These are phyloP conservation scores for Monosporascus sp. DNA, from an alignment of 2,329 filamentous ascomycete genomes.

Conservation along the genomic window DNA sequence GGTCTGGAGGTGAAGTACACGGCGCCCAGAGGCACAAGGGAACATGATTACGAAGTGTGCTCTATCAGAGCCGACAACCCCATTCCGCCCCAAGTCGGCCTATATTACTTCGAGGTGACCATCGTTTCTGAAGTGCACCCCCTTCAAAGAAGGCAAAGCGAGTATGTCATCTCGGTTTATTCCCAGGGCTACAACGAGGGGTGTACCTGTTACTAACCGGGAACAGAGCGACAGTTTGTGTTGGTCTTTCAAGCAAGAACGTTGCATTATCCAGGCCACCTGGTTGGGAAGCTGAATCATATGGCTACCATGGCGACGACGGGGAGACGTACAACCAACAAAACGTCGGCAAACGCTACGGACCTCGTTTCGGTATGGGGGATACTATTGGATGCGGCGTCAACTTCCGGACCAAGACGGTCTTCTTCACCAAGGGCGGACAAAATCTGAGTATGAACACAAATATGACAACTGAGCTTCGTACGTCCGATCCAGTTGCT, in stretches of 20 bases:
- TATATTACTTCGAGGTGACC: constrained; percentile 85
- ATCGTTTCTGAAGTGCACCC: constrained; percentile 59
- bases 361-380: constrained; percentile 47
- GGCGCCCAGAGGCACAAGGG: constrained; percentile 39
- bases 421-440: constrained; percentile 68
- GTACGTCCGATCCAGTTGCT: constrained; percentile 17
- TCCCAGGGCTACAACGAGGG: too few species aligned
- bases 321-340: constrained; percentile 55
- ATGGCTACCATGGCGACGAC: constrained; percentile 66
- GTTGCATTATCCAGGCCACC: constrained; percentile 51
- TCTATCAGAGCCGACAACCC: constrained; percentile 76
- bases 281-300: constrained; percentile 64
- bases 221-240: constrained; percentile 52
- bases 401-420: constrained; percentile 58
- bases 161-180: constrained; percentile 37
- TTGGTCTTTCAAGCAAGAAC: constrained; percentile 55
- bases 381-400: constrained; percentile 62
- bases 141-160: constrained; percentile 45
- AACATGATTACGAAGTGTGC: constrained; percentile 68
- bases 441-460: constrained; percentile 43
- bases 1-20: constrained; percentile 66
- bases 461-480: background rate
- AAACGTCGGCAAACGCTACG: constrained; percentile 52
- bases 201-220: constrained; percentile 9
- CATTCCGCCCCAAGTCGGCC: constrained; percentile 84